These are phyloP conservation scores for Taphrina pruni DNA, from an alignment of 1,139 yeast species.

Conservation along the genomic window DNA sequence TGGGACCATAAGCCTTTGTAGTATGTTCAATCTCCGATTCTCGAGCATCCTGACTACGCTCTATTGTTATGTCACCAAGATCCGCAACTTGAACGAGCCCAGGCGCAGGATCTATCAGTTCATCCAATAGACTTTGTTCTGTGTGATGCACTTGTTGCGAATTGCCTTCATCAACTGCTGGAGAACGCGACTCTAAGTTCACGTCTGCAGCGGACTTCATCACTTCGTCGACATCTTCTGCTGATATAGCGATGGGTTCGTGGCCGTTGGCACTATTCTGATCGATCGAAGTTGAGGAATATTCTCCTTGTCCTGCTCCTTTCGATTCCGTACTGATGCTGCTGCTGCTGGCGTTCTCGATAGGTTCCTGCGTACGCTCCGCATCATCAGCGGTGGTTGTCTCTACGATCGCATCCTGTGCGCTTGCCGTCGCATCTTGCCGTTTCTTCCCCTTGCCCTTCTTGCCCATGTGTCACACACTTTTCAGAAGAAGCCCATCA, in stretches of 20 bases:
- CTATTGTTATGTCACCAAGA: too few species aligned
- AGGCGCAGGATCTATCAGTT: background rate
- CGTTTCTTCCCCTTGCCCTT: slow-evolving; percentile 1
- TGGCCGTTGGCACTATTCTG: background rate
- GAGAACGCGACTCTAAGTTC: background rate
- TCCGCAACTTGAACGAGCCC: too few species aligned
- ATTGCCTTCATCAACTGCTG: too few species aligned
- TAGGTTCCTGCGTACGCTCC: too few species aligned
- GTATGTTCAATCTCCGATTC: too few species aligned
- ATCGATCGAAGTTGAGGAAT: background rate
- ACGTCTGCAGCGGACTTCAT: background rate
- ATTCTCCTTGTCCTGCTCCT: background rate
- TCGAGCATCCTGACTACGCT: too few species aligned
- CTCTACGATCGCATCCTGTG: background rate
- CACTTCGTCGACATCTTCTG: background rate
- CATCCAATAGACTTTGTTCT: background rate
- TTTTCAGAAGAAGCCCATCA: too few species aligned
- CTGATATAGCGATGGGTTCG: background rate
- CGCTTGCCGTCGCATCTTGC: background rate
- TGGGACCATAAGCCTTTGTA: too few species aligned
- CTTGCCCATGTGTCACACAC: background rate
- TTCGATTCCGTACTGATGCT: background rate
- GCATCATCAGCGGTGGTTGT: background rate
- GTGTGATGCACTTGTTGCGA: background rate
- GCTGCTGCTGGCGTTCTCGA: too few species aligned